Conservation (phyloP, 108 stramenopile genomes). For the Nannochloropsis granulata region DNA sequence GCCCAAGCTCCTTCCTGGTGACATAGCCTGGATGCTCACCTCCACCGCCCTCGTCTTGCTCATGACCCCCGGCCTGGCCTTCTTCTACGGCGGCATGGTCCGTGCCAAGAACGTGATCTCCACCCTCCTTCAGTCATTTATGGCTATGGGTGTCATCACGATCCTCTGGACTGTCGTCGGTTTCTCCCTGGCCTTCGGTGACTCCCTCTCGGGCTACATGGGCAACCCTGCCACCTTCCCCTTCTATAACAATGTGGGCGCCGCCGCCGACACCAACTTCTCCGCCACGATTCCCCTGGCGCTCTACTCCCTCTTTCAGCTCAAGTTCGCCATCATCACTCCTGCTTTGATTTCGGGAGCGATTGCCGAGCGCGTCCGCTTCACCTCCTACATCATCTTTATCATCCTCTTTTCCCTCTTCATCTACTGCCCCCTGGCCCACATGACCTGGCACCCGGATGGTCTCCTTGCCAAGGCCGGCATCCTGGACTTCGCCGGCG, state of each 20-base stretch:
- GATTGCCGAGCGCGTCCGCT: constrained; percentile 2
- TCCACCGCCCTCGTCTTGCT: constrained; percentile 3
- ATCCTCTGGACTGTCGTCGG: constrained; percentile 4
- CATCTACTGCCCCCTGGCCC: constrained; percentile 16
- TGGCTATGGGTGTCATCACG: neutral
- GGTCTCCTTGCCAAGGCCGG: constrained; percentile 46
- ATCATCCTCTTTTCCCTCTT: neutral
- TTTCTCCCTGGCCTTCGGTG: neutral
- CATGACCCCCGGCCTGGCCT: constrained; percentile 1
- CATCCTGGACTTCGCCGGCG: constrained; percentile 59
- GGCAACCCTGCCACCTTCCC: constrained; percentile 1
- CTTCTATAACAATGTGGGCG: constrained; percentile 3
- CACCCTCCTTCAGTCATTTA: neutral
- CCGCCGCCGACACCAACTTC: neutral
- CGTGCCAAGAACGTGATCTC: neutral
- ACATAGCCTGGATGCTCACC: constrained; percentile 2
- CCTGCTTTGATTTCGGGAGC: constrained; percentile 7
- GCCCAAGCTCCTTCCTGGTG: neutral
- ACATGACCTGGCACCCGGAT: constrained; percentile 2
- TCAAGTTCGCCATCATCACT: constrained; percentile 5
- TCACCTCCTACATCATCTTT: neutral
- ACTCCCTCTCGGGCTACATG: neutral
- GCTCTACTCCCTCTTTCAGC: constrained; percentile 1
- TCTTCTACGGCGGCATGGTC: constrained; percentile 15
- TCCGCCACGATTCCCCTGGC: constrained; percentile 1